phyloP scores from a whole-genome alignment of 2,329 filamentous ascomycete species.

The Alternaria dauci region DNA sequence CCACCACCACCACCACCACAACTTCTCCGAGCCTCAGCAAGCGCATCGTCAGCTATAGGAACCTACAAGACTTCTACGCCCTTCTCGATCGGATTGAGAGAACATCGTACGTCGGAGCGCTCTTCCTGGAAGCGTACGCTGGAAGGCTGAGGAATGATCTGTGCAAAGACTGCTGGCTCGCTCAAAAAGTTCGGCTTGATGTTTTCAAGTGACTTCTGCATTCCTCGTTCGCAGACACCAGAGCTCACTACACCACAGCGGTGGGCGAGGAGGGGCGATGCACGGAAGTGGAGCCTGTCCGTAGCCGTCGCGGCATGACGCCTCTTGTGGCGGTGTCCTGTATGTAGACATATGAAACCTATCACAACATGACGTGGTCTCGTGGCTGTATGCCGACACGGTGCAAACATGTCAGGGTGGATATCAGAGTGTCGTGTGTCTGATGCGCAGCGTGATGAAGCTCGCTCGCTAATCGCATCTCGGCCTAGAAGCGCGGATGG shows the following conservation, averaged over 20 bases:
- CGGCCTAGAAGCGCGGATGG: conserved; percentile 16
- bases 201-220: neutral
- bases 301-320: neutral
- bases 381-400: conserved; percentile 22
- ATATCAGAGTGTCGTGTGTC: conserved; percentile 30
- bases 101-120: conserved; percentile 25
- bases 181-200: conserved; percentile 23
- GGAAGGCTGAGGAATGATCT: conserved; percentile 32
- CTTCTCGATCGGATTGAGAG: conserved; percentile 38
- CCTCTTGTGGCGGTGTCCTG: conserved; percentile 22
- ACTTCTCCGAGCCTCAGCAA: neutral
- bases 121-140: conserved; percentile 17
- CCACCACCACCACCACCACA: neutral
- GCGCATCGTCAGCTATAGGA: conserved; percentile 27
- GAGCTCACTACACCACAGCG: neutral
- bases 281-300: neutral
- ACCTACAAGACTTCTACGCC: conserved; percentile 37
- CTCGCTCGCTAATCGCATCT: conserved; percentile 30
- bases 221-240: neutral
- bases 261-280: neutral
- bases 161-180: conserved; percentile 38
- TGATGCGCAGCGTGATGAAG: conserved; percentile 23
- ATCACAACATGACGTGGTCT: conserved; percentile 36
- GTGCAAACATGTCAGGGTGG: conserved; percentile 9
- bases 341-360: neutral